Percentiles rank a stretch among this genome's conserved stretches.
These are phyloP conservation scores for Fusarium incarnatum DNA, from an alignment of 2,329 filamentous ascomycete genomes.

Conservation along the genomic window DNA sequence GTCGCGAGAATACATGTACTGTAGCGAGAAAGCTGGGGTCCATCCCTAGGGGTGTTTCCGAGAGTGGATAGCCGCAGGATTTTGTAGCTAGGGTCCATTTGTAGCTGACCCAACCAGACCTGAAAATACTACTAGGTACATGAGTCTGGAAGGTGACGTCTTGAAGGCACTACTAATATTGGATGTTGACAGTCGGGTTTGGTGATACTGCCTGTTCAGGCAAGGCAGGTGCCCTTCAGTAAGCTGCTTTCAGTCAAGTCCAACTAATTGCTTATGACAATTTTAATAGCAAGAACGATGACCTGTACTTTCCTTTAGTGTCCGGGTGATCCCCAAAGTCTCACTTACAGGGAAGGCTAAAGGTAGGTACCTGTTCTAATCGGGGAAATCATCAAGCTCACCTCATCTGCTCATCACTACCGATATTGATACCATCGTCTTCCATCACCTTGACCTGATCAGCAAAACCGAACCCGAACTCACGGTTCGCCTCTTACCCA, in stretches of 20 bases:
- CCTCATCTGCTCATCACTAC: slow-evolving; percentile 18
- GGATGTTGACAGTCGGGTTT: background rate
- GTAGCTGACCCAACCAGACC: background rate
- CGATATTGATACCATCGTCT: slow-evolving; percentile 5
- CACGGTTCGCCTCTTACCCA: slow-evolving; percentile 19
- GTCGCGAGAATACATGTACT: slow-evolving; percentile 4
- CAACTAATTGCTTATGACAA: background rate
- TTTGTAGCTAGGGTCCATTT: slow-evolving; percentile 17
- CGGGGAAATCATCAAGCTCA: slow-evolving; percentile 16
- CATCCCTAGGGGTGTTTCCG: slow-evolving; percentile 16
- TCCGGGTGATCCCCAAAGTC: background rate
- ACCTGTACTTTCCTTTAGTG: background rate
- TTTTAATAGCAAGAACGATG: background rate
- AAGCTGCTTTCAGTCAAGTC: background rate
- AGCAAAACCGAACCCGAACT: slow-evolving; percentile 16
- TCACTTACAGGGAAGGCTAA: slow-evolving; percentile 10
- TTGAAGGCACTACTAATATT: background rate
- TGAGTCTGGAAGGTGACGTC: slow-evolving; percentile 37
- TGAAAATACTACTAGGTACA: slow-evolving; percentile 23
- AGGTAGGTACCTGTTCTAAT: slow-evolving; percentile 4
- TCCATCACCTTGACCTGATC: slow-evolving; percentile 13
- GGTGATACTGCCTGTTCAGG: slow-evolving; percentile 18
- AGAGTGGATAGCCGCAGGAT: slow-evolving; percentile 28
- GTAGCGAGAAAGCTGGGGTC: slow-evolving; percentile 32
- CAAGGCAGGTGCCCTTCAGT: slow-evolving; percentile 5